These are phyloP conservation scores for Phytophthora uliginosa DNA, from an alignment of 352 stramenopile genomes.

Conservation along the genomic window DNA sequence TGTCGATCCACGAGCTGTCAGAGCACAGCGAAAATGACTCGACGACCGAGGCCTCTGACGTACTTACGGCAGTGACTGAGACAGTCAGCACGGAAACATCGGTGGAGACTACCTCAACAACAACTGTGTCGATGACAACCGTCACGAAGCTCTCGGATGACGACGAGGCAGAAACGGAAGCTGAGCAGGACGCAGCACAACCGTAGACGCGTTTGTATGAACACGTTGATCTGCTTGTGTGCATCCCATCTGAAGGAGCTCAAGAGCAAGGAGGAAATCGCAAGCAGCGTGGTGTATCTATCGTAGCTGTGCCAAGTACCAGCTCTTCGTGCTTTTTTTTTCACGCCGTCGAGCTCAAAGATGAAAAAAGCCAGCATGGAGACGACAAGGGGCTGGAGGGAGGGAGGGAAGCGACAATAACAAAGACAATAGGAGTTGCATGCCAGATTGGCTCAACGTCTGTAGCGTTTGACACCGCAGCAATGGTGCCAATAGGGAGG, in stretches of 20 bases:
- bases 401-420: constrained; percentile 18
- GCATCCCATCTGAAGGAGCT: constrained; percentile 8
- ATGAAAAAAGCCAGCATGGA: background rate
- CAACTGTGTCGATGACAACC: constrained; percentile 16
- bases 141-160: constrained; percentile 29
- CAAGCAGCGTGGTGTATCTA: constrained; percentile 29
- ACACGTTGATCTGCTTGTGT: constrained; percentile 18
- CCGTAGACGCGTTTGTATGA: constrained; percentile 36
- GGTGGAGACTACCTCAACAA: constrained; percentile 20
- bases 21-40: constrained; percentile 38
- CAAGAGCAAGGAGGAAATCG: constrained; percentile 2
- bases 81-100: constrained; percentile 25
- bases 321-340: no score
- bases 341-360: no score
- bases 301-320: constrained; percentile 18
- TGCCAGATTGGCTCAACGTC: constrained; percentile 10
- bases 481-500: constrained; percentile 12
- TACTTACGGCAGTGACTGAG: constrained; percentile 13
- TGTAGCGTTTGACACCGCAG: constrained; percentile 3
- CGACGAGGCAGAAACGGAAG: constrained; percentile 16
- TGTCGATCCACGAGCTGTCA: constrained; percentile 67
- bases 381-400: no score
- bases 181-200: constrained; percentile 22
- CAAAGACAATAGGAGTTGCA: constrained; percentile 28
- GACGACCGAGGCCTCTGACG: background rate